Evolutionary conservation across 1,284 basidiomycete genomes (phyloP).

Genomic region (Stygiomarasmius scandens): DNA sequence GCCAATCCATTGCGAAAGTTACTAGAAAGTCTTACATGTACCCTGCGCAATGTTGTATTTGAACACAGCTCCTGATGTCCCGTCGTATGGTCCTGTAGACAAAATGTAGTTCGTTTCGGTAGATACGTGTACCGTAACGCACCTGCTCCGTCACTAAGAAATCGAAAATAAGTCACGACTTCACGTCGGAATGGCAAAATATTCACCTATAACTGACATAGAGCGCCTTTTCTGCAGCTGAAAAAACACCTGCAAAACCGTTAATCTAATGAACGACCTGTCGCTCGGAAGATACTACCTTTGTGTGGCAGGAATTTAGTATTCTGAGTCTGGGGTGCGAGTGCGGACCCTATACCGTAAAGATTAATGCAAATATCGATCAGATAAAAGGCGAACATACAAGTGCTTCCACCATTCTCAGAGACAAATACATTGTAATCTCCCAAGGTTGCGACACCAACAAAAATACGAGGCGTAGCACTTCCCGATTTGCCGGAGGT

Average conservation of each 20-base stretch:
- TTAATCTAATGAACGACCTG: too few relatives aligned
- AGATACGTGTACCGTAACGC: background rate
- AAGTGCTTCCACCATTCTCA: constrained; percentile 57
- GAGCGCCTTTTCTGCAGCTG: constrained; percentile 54
- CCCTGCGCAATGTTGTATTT: constrained; percentile 56
- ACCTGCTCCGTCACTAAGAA: constrained; percentile 43
- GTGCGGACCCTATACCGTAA: constrained; percentile 44
- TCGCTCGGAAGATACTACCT: too few relatives aligned
- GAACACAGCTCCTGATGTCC: constrained; percentile 47
- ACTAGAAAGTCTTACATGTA: constrained; percentile 38
- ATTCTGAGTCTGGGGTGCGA: constrained; percentile 55
- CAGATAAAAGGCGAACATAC: constrained; percentile 35
- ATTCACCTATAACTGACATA: constrained; percentile 52
- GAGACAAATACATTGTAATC: constrained; percentile 58
- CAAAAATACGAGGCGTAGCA: constrained; percentile 66
- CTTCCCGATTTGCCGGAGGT: constrained; percentile 54
- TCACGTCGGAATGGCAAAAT: background rate
- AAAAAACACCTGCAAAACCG: constrained; percentile 45
- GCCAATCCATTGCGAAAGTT: too few relatives aligned
- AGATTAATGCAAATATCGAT: background rate
- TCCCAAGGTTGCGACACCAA: constrained; percentile 59
- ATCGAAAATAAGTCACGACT: background rate
- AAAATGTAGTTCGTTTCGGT: background rate
- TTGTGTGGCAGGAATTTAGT: constrained; percentile 65
- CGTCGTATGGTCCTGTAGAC: constrained; percentile 48